A percentile compares a stretch with the other conserved stretches of the same genome.
Conservation (phyloP, 2,329 filamentous ascomycete species). For the Alternaria gaisen region DNA sequence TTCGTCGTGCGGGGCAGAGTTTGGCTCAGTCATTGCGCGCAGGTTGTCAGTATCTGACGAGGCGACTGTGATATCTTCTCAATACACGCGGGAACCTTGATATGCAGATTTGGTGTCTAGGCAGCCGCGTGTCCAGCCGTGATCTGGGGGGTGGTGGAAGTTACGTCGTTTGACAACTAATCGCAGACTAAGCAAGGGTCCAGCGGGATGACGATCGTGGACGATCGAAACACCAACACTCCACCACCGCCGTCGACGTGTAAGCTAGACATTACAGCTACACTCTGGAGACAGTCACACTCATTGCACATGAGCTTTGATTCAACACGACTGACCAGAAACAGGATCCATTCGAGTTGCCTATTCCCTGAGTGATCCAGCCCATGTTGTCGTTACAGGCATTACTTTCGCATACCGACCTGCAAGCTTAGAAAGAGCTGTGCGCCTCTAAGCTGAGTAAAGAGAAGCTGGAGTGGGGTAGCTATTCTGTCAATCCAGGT, state of each 20-base stretch:
- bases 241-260: background rate
- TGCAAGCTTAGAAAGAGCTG: conserved; percentile 5
- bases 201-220: conserved; percentile 23
- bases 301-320: background rate
- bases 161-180: conserved; percentile 27
- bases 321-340: background rate
- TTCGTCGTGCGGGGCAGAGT: conserved; percentile 39
- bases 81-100: background rate
- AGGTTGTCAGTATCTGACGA: background rate
- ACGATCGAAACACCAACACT: conserved; percentile 6
- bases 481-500: too few relatives aligned
- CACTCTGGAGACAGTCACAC: background rate
- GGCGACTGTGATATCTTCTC: background rate
- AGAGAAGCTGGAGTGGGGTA: too few relatives aligned
- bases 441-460: background rate
- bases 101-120: background rate
- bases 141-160: conserved; percentile 16
- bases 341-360: background rate
- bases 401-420: background rate
- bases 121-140: background rate
- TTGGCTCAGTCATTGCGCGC: conserved; percentile 35
- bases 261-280: background rate
- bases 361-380: background rate
- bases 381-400: background rate
- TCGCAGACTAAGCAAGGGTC: conserved; percentile 24